phyloP scores from a whole-genome alignment of 352 stramenopile genomes.

The Phytophthora brassicae region DNA sequence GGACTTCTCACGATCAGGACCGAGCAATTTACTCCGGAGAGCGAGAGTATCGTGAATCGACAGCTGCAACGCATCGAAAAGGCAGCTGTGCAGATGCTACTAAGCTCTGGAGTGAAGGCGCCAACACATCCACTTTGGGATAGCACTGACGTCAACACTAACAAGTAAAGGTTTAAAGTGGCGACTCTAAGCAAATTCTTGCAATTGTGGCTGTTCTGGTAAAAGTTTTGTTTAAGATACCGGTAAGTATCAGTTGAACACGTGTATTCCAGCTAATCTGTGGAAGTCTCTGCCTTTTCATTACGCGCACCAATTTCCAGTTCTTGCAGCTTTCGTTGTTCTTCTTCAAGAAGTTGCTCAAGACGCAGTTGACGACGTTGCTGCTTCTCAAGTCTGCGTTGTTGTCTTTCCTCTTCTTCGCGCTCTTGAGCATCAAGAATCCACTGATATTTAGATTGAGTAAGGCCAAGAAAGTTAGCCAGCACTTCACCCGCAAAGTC shows the following conservation, averaged over 20 bases:
- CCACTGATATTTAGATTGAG: slow-evolving; percentile 85
- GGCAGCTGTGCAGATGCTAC: slow-evolving; percentile 51
- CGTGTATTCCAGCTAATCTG: no score
- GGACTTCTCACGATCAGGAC: slow-evolving; percentile 96
- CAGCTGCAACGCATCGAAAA: slow-evolving; percentile 75
- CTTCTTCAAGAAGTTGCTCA: slow-evolving; percentile 64
- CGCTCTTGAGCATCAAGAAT: slow-evolving; percentile 75
- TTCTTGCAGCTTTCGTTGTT: slow-evolving; percentile 67
- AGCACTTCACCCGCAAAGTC: slow-evolving; percentile 84
- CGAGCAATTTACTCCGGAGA: slow-evolving; percentile 71
- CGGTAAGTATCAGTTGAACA: no score
- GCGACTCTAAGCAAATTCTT: not conserved
- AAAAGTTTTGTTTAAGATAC: no score
- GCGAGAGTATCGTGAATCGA: slow-evolving; percentile 67
- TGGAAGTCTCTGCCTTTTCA: slow-evolving; percentile 11
- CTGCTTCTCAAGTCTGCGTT: slow-evolving; percentile 54
- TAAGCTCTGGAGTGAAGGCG: slow-evolving; percentile 41
- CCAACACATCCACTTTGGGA: slow-evolving; percentile 49
- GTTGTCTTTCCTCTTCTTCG: slow-evolving; percentile 62
- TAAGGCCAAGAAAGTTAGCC: slow-evolving; percentile 80
- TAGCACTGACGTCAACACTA: slow-evolving; percentile 6
- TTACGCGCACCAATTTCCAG: slow-evolving; percentile 43
- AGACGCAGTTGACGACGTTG: slow-evolving; percentile 70
- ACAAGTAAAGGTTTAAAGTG: not conserved
- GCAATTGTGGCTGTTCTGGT: not conserved